phyloP scores from a whole-genome alignment of 140 eudicot genomes.

The Stevia rebaudiana region DNA sequence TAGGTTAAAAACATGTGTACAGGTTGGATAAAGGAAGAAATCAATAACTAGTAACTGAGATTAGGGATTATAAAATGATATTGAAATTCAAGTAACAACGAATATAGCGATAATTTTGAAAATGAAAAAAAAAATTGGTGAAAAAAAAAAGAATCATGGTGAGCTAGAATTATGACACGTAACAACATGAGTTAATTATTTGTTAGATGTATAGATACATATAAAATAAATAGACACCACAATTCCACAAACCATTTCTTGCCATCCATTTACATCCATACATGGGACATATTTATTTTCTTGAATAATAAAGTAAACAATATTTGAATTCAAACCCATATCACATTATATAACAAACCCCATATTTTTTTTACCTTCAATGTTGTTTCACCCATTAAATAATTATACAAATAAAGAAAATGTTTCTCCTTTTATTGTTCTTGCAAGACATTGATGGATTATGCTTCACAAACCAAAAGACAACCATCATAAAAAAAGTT shows the following conservation, averaged over 20 bases:
- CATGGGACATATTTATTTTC: slow-evolving; percentile 2
- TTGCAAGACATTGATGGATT: slow-evolving; percentile 20
- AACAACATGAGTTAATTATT: no score
- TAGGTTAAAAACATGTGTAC: no score
- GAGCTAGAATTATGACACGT: no score
- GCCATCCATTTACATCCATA: slow-evolving; percentile 12
- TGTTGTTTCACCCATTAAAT: neutral
- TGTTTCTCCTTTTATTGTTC: neutral
- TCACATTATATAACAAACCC: neutral
- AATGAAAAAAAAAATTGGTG: no score
- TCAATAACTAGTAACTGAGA: no score
- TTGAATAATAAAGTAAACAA: slow-evolving; percentile 15
- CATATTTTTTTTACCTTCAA: neutral
- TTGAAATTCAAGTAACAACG: no score
- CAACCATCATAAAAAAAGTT: slow-evolving; percentile 13
- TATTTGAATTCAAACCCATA: slow-evolving; percentile 14
- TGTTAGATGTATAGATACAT: no score
- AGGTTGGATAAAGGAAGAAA: no score
- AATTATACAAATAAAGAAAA: neutral
- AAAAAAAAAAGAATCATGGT: no score
- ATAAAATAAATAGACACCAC: neutral
- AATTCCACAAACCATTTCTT: no score
- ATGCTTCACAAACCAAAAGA: slow-evolving; percentile 19
- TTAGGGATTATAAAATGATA: no score
- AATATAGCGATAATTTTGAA: no score